Evolutionary conservation across 768 basidiomycete species (phyloP), one percentile per base, ranked within the genome.

Genomic region (Sporobolomyces phaffii): DNA sequence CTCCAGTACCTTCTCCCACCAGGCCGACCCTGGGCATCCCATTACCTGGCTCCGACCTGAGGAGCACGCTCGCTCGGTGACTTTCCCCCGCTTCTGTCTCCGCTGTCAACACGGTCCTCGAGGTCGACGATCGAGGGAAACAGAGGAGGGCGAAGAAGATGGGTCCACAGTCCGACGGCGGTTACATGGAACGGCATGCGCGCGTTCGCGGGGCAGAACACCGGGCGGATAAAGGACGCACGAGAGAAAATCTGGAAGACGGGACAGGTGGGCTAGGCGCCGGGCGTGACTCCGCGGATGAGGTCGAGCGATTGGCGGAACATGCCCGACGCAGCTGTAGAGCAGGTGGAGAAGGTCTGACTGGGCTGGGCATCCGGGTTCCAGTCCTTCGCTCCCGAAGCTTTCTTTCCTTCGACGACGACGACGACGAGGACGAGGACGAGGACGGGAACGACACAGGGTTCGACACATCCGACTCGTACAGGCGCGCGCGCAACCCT

Each of bases 341-440:
- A 43, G 17, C 18, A 34, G 24, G 22, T 6, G 14, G 40, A 43
- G 36, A n/a, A 5, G 54, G 38, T 29, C 11, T 56, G 54, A 56
- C 54, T 11, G 54, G 54, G 7, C 28, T 56, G 28, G 54, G 54
- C 24, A 56, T 56, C 18, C n/a, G 54, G 20, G 28, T 56, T 26
- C 52, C 52, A 22, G 28, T 40, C 24, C 31, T 8, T 4, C 52
- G 52, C 22, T 20, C 33, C 15, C 36, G 36, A 20, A 53, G 52
- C n/a, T 53, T 53, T 15, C 29, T 51, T 15, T 33, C n/a, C 33
- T n/a, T 38, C 34, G 13, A 9, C n/a, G 34, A 33, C 33, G 34
- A 36, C 34, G 34, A 53, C 52, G 52, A 53, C 26, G 50, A 51
- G 6, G 50, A 33, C 28, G 50, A 51, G 7, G 26, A 49, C 24